Base-by-base conservation (phyloP, 495 filamentous ascomycete species). In the Annulohypoxylon moriforme region DNA sequence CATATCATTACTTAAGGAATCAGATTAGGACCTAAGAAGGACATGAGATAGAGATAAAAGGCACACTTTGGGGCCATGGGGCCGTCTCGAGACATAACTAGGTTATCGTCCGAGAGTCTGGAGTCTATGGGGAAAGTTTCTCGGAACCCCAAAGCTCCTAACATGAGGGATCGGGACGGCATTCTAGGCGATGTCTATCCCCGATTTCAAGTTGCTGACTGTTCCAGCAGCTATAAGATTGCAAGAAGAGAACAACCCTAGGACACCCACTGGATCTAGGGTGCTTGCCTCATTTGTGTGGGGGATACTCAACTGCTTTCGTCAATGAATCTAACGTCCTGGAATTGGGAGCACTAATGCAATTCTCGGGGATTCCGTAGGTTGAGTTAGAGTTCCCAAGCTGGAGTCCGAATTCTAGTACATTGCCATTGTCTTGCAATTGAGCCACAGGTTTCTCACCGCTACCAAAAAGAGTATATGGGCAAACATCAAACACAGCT, bases 1-100 rank as follows among this genome's bases (percentile, higher is more conserved):
- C 38, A 10, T 56, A 64, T 65, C 16, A 18, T 68, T 65, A 65
- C 70, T 68, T 68, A 61, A 73, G 49, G 49, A 65, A 57, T 60
- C 4, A 34, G 29, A 4, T 34, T 44, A 44, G 36, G 18, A 8
- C 18, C 6, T 16, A 50, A 52, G 27, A 31, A 22, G 58, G 69
- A 38, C 53, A 65, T 57, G 24, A 50, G 36, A 61, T 33, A 33
- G 40, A 57, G 60, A 56, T 36, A 49, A 47, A 65, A 52, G 47
- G 24, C 22, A 31, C 16, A 52, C 9, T 24, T 49, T 50, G 33
- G 33, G 29, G n/a, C 11, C 4, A 65, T 47, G 14, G 11, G 36
- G 47, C 16, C 31, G 33, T 65, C 47, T 60, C 24, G 60, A 60
- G 47, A 57, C 70, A 68, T 64, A 57, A 68, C 65, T 65, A 68